These are phyloP conservation scores for Cryptosporidium ubiquitum DNA, from an alignment of 169 alveolate species.

Conservation along the genomic window DNA sequence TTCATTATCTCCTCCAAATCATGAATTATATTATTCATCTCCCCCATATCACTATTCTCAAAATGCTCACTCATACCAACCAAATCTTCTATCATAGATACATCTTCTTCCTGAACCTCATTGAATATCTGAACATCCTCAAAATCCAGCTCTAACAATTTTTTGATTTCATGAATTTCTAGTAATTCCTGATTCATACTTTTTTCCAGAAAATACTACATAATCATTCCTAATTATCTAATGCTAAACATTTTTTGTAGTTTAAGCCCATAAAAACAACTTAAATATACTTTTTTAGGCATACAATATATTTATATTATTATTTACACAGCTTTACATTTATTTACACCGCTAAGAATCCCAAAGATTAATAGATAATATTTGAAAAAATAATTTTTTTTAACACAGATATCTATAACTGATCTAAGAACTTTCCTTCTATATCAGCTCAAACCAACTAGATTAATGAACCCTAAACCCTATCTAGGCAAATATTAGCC, in stretches of 20 bases:
- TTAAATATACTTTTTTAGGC: background rate
- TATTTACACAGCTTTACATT: no score
- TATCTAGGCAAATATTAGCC: background rate
- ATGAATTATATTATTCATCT: background rate
- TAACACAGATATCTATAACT: background rate
- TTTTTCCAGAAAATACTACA: background rate
- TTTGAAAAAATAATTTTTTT: background rate
- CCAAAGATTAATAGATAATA: background rate
- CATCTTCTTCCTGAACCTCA: background rate
- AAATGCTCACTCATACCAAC: background rate
- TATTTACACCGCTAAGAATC: constrained; percentile 1
- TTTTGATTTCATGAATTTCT: background rate
- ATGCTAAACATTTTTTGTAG: background rate
- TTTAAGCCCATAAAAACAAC: background rate
- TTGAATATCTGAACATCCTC: background rate
- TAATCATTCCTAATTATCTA: no score
- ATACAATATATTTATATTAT: background rate
- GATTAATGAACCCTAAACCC: background rate
- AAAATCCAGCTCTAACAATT: background rate
- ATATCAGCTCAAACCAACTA: no score
- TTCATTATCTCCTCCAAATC: background rate
- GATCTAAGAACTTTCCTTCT: no score
- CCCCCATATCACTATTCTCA: background rate
- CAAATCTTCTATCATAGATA: background rate
- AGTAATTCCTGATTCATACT: background rate